phyloP scores from a whole-genome alignment of 495 filamentous ascomycete species.

The Aspergillus bridgeri region DNA sequence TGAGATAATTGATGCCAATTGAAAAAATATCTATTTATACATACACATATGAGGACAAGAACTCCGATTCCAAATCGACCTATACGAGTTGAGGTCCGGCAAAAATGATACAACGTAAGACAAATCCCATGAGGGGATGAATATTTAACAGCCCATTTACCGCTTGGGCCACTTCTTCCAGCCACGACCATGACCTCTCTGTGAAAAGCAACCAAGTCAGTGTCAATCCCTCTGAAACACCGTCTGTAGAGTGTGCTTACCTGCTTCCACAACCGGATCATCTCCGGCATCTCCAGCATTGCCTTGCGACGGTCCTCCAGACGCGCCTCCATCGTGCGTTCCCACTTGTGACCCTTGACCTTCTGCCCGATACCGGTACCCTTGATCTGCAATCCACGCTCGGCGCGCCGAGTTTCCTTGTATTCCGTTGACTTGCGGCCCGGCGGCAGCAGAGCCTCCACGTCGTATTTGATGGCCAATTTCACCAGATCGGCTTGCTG shows the following conservation, averaged over 20 bases:
- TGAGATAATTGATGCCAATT: neutral
- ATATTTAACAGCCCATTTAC: conserved; percentile 28
- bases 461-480: conserved; percentile 71
- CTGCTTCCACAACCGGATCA: conserved; percentile 91
- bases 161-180: conserved; percentile 87
- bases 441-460: conserved; percentile 78
- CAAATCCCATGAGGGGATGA: conserved; percentile 20
- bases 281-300: conserved; percentile 88
- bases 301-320: conserved; percentile 86
- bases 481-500: conserved; percentile 91
- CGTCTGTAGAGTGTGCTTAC: conserved; percentile 41
- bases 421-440: conserved; percentile 72
- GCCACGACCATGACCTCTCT: conserved; percentile 81
- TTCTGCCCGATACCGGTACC: conserved; percentile 88
- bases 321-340: conserved; percentile 77
- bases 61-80: conserved; percentile 30
- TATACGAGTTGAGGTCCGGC: conserved; percentile 11
- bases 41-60: conserved; percentile 17
- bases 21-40: conserved; percentile 13
- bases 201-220: conserved; percentile 10
- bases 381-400: conserved; percentile 75
- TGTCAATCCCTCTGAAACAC: neutral
- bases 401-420: conserved; percentile 60
- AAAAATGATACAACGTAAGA: conserved; percentile 24
- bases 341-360: conserved; percentile 92